phyloP scores from a whole-genome alignment of 1,284 basidiomycete species.

The Tausonia pullulans region DNA sequence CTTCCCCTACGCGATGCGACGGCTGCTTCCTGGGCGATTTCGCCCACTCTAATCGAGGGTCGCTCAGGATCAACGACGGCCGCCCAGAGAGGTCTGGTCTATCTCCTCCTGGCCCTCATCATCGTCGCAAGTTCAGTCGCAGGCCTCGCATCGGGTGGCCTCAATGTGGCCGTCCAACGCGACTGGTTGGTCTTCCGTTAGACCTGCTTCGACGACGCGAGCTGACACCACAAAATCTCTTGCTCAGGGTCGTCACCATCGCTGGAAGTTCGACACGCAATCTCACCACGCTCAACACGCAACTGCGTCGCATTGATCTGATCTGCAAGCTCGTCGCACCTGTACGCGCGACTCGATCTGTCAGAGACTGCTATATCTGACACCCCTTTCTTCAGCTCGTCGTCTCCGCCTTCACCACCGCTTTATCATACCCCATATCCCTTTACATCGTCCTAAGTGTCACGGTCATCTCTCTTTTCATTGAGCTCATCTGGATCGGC shows the following conservation, averaged over 20 bases:
- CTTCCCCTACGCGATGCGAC: constrained; percentile 20
- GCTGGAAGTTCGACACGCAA: constrained; percentile 24
- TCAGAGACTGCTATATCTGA: not conserved
- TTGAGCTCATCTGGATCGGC: constrained; percentile 33
- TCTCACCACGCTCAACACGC: constrained; percentile 33
- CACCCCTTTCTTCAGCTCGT: constrained; percentile 28
- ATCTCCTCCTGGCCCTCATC: constrained; percentile 31
- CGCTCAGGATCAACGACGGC: not conserved
- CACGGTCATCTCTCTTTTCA: constrained; percentile 22
- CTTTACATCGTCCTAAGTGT: constrained; percentile 26
- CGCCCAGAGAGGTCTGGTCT: constrained; percentile 15
- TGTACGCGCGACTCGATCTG: constrained; percentile 13
- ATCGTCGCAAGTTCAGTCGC: constrained; percentile 28
- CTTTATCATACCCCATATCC: constrained; percentile 26
- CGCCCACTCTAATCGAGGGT: not conserved
- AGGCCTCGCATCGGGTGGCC: constrained; percentile 34
- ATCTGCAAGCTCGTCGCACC: constrained; percentile 39
- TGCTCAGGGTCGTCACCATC: constrained; percentile 33
- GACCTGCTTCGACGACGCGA: not conserved
- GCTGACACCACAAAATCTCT: not conserved
- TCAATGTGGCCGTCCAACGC: constrained; percentile 39
- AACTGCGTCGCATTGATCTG: constrained; percentile 38
- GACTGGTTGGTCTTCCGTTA: constrained; percentile 33
- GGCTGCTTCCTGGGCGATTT: not conserved
- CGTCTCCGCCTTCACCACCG: constrained; percentile 37